Evolutionary conservation across 1,284 basidiomycete species (phyloP).

Genomic region (Hortiboletus rubellus): DNA sequence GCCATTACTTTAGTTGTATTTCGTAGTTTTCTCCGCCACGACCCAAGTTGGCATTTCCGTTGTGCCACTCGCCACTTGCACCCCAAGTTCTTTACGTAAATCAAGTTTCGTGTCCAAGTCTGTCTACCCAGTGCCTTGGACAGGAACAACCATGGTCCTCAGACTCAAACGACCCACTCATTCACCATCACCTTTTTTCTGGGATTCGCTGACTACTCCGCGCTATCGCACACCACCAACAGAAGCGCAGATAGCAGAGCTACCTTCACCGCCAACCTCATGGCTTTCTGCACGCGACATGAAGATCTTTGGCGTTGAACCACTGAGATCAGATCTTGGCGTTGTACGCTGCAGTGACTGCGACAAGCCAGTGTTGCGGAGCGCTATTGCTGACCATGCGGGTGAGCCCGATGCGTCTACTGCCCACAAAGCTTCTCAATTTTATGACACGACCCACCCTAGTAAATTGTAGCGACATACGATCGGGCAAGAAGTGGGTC

Average conservation of each 20-base stretch:
- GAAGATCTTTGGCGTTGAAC: conserved; percentile 81
- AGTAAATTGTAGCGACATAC: conserved; percentile 37
- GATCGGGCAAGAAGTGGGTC: conserved; percentile 36
- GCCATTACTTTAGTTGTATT: background rate
- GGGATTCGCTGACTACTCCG: conserved; percentile 48
- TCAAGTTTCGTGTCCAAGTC: background rate
- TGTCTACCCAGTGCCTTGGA: background rate
- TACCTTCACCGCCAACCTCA: conserved; percentile 70
- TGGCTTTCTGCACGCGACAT: conserved; percentile 84
- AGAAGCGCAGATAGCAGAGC: conserved; percentile 39
- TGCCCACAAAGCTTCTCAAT: background rate
- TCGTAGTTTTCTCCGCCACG: no score
- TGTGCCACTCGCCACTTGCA: background rate
- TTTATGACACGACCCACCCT: conserved; percentile 3
- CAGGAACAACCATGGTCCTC: conserved; percentile 48
- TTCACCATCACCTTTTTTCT: conserved; percentile 53
- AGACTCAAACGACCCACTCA: conserved; percentile 54
- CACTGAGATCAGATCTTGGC: conserved; percentile 67
- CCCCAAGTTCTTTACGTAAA: conserved; percentile 24
- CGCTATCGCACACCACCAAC: conserved; percentile 29
- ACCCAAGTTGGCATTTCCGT: no score
- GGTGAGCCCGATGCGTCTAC: conserved; percentile 47
- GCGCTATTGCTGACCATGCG: conserved; percentile 72
- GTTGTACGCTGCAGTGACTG: conserved; percentile 79
- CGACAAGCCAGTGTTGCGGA: conserved; percentile 72